Base-by-base conservation (phyloP, 441 rosid genomes). In the Adansonia rubrostipa region DNA sequence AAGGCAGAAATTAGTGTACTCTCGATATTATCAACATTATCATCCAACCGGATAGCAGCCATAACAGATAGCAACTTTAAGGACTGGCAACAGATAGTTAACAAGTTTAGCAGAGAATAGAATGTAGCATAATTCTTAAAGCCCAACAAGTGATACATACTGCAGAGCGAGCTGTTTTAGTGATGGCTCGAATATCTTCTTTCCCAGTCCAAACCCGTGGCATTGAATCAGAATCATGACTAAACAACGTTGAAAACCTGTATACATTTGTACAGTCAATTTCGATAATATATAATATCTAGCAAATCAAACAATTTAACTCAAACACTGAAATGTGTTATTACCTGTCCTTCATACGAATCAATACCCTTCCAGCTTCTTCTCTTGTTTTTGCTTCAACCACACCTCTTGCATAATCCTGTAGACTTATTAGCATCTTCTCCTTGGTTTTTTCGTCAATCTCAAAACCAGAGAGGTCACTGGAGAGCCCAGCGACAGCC, bases 161-260 rank as follows among this genome's bases (percentile, higher is more conserved):
- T 15, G 92, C 89, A 76, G 92, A 89, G 77, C 97, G 97, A 82
- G 99, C 97, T 79, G 87, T 79, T 89, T 92, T 95, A 24, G 99
- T 97, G 71, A 97, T 93, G 63, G 95, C 91, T 82, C 97, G 88
- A 86, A 97, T 95, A 83, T 97, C 99, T 88, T 97, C 99, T 42
- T 90, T 90, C 83, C 99, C 97, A 10, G 94, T 95, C 99, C 99
- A 97, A 81, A 97, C 88, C 58, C 98, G 95, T 20, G 99, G 97
- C 93, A 97, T 95, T 75, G 98, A 97, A 80, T 97, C 99, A 73
- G 96, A 80, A 86, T 95, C 99, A 81, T 92, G 97, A 89, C 95
- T 91, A 76, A 97, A 97, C 83, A 93, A 83, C 79, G 85, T 86
- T 64, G 98, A 81, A 91, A 97, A 97, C 87, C 99, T 97, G 90